Evolutionary conservation across 768 basidiomycete species (phyloP), one percentile per base, ranked within the genome.

Genomic region (Macrolepiota albuminosa): DNA sequence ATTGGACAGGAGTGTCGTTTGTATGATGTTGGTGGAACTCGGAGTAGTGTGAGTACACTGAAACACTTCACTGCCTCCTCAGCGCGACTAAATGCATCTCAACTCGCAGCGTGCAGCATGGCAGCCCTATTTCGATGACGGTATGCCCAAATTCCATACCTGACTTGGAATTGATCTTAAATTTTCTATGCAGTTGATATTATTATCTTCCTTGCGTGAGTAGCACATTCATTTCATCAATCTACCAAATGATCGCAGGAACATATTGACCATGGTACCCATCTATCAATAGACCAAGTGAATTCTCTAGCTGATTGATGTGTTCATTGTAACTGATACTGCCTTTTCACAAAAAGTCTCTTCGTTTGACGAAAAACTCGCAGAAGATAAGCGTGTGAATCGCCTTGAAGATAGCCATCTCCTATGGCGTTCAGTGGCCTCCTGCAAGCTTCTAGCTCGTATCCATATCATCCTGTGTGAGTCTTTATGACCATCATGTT

Each of bases 61-160:
- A 65, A 37, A 24, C 42, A 16, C 45, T 4, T 55, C 54, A 53
- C 8, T 54, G 51, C 58, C 33, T 58, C 45, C 42, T 52, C 3
- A 1, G 9, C 18, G 37, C 48, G 51, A 56, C 52, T 45, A 31
- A 11, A 49, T 64, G 65, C 26, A 60, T 54, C 54, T 36, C 47
- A 36, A 43, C 34, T 59, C 31, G 67, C 69, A 90, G 88, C 80
- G 89, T 57, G 78, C 80, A 21, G 86, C 84, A 0, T 93, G 91
- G 91, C 85, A 84, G 68, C 84, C 88, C 4, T 92, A 86, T 71
- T 92, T 93, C 62, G 89, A 92, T 63, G 88, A 91, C 69, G 82
- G 81, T 81, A 63, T 57, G 75, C 26, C 34, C 34, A 50, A 14
- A 43, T 21, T 37, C 46, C 34, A 46, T 33, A 24, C 3, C 24